A percentile compares a stretch with the other conserved stretches of the same genome.
phyloP scores from a whole-genome alignment of 1,284 basidiomycete genomes.

The Bjerkandera adusta region DNA sequence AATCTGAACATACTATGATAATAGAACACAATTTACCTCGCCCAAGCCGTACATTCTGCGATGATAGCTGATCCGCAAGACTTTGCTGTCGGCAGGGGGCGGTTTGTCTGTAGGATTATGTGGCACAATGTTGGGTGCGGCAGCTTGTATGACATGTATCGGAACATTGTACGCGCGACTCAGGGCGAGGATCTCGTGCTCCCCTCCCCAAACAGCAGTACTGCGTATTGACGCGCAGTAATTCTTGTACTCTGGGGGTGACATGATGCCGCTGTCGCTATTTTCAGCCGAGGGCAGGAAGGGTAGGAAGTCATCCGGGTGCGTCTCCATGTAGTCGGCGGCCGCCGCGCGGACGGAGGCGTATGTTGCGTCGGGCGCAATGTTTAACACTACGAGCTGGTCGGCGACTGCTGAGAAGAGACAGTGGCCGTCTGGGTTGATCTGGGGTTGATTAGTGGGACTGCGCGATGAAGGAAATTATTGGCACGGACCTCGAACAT shows the following conservation, averaged over 20 bases:
- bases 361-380: conserved; percentile 61
- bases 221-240: conserved; percentile 84
- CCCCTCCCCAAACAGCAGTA: conserved; percentile 94
- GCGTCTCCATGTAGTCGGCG: conserved; percentile 79
- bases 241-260: conserved; percentile 59
- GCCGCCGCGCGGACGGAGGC: conserved; percentile 67
- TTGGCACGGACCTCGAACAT: conserved; percentile 64
- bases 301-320: conserved; percentile 91
- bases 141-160: conserved; percentile 91
- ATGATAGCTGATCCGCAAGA: conserved; percentile 86
- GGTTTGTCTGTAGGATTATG: conserved; percentile 57
- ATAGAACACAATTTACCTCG: conserved; percentile 59
- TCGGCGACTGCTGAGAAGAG: conserved; percentile 93
- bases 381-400: conserved; percentile 68
- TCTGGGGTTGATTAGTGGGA: conserved; percentile 48
- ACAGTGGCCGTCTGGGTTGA: conserved; percentile 94
- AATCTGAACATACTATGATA: conserved; percentile 2
- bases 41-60: conserved; percentile 90
- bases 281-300: conserved; percentile 80
- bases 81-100: conserved; percentile 33
- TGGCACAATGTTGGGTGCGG: conserved; percentile 78
- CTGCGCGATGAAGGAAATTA: no score
- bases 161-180: conserved; percentile 82
- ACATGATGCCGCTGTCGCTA: conserved; percentile 70
- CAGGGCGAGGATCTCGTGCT: conserved; percentile 94